Base-by-base conservation (phyloP, 768 basidiomycete species). In the Suillus plorans region DNA sequence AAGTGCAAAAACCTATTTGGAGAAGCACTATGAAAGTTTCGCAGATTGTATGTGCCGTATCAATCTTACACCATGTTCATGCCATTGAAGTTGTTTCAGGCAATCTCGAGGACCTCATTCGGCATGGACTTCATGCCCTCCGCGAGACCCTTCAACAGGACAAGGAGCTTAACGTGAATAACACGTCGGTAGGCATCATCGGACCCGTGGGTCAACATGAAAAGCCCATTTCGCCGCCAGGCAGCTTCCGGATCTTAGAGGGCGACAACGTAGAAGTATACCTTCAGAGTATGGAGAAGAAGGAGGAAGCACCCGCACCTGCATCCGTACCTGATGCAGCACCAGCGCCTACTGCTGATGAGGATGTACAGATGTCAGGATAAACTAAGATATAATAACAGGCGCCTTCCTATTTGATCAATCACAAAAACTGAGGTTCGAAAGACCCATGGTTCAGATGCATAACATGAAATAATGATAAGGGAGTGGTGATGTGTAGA, bases 91-190 rank as follows among this genome's bases (percentile, higher is more conserved):
- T 13, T 31, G 12, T 47, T 56, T 25, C 74, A 97, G 95, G 88
- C 75, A 85, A 86, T 49, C 82, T 98, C 60, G 92, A 96, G 74
- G 89, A 95, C 47, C 84, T 99, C 41, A 89, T 99, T 77, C 86
- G 85, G 69, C 97, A 99, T 73, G 97, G 97, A 18, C 84, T 99
- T 45, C 92, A 95, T 65, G 97, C 97, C 14, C 85, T 99, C 18
- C 89, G 95, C 37, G 97, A 99, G 76, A 99, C 97, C 2, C 86
- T 99, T 44, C 97, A 99, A 72, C 97, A 99, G 74, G 97, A 99
- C 81, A 99, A 99, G 77, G 95, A 93, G 72, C 88, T 99, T 63
- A 95, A 89, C 20, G 80, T 89, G 69, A 87, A 91, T 75, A 99
- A 99, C 81, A 99, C 97, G 1, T 95, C 93, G 2, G 89, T 99